These are phyloP conservation scores for Candida pseudofarinosa DNA, from an alignment of 805 yeast species.

Conservation along the genomic window DNA sequence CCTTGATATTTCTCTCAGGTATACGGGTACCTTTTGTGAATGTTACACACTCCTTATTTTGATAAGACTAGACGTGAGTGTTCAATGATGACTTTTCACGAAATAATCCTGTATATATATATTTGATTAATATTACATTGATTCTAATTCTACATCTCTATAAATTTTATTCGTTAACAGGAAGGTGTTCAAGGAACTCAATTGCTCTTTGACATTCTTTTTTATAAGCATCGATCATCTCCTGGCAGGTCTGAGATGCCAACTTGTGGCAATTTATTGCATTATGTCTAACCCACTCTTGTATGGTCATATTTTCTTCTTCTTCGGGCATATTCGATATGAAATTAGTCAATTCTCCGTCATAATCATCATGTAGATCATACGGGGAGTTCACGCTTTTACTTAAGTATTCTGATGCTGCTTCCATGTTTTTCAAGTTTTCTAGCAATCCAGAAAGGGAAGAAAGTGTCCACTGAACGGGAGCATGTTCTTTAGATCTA, in stretches of 20 bases:
- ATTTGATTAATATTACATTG: not conserved
- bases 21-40: not conserved
- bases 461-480: slow-evolving; percentile 1
- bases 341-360: slow-evolving; percentile 61
- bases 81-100: not conserved
- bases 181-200: slow-evolving; percentile 31
- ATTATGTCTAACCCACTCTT: slow-evolving; percentile 60
- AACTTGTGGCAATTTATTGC: slow-evolving; percentile 52
- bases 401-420: slow-evolving; percentile 31
- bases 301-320: slow-evolving; percentile 65
- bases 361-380: slow-evolving; percentile 55
- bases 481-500: not conserved
- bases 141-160: not conserved
- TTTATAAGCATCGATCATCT: slow-evolving; percentile 46
- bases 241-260: slow-evolving; percentile 43
- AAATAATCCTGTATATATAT: slow-evolving; percentile 1
- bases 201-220: slow-evolving; percentile 51
- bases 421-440: slow-evolving; percentile 25
- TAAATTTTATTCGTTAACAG: slow-evolving; percentile 14
- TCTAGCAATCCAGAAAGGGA: slow-evolving; percentile 2
- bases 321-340: slow-evolving; percentile 66
- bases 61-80: not conserved
- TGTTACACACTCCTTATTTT: not conserved
- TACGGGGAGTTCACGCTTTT: slow-evolving; percentile 32
- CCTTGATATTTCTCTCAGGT: not conserved